Evolutionary conservation across 140 eudicot genomes (phyloP), one percentile per base, ranked within the genome.

Genomic region (Anethum foeniculum): DNA sequence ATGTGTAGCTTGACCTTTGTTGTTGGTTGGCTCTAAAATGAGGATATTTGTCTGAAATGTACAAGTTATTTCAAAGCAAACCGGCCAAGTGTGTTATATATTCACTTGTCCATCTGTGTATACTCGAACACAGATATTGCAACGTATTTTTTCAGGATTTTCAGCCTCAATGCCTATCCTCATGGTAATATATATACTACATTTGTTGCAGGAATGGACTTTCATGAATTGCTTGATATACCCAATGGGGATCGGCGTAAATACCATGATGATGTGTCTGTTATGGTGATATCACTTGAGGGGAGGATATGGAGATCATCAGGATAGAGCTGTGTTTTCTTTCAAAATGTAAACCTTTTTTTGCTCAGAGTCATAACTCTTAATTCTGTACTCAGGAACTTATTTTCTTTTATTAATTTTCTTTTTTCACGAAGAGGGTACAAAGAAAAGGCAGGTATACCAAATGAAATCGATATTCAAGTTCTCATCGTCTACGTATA

Each of bases 291-390:
- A 54, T 94, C 98, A 23, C 92, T 94, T 21, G 98, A 92, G 84
- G 97, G 97, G 68, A 86, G 98, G 82, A 94, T 94, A 27, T 94
- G 98, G 97, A 94, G 91, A 85, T 92, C 98, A 41, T 94, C 98
- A 0, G 98, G 98, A 81, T 75, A 48, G n/a, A 46, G 16, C 41
- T 16, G 52, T 48, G 52, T 13, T 43, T 23, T 38, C 32, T 23
- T 25, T 47, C 23, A 25, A 28, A 47, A 75, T 75, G 79, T 75
- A 44, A 13, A 41, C 10, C 4, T 47, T 75, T 16, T 75, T 48
- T 75, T 12, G 23, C 43, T 68, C 0, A 41, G 43, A 1, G 43
- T 18, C 64, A 47, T 75, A 1, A 44, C 28, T 18, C 44, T 47
- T 28, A 13, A 74, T 13, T 19, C 44, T 75, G 1, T 6, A 43